Conservation (phyloP, 306 rosid genomes). For the Quercus engelmannii region DNA sequence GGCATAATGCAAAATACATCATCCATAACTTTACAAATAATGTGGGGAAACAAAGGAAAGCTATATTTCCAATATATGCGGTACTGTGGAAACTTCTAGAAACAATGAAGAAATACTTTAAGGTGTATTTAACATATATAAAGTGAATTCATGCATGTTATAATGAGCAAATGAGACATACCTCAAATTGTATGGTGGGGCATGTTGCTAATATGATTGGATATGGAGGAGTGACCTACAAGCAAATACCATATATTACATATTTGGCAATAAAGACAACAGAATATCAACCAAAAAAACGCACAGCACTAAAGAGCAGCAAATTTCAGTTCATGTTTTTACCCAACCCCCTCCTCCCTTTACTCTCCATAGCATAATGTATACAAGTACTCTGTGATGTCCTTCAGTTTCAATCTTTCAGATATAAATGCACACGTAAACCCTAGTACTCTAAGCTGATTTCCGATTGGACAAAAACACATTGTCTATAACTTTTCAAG, state of each 20-base stretch:
- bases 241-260: slow-evolving; percentile 35
- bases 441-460: neutral
- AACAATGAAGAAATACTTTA: neutral
- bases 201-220: slow-evolving; percentile 70
- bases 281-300: neutral
- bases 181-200: slow-evolving; percentile 90
- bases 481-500: neutral
- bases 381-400: neutral
- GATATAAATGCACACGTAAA: neutral
- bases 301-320: neutral
- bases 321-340: neutral
- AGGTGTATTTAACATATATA: neutral
- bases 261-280: neutral
- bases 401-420: neutral
- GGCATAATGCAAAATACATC: neutral
- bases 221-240: slow-evolving; percentile 89
- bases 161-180: slow-evolving; percentile 9
- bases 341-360: too few relatives aligned
- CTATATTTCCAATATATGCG: neutral
- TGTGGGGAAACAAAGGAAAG: neutral
- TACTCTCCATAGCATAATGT: neutral
- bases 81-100: neutral
- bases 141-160: neutral
- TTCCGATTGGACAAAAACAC: neutral
- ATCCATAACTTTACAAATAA: neutral